Conservation (phyloP, 805 yeast species). For the Kodamaea hsintzibuensis region DNA sequence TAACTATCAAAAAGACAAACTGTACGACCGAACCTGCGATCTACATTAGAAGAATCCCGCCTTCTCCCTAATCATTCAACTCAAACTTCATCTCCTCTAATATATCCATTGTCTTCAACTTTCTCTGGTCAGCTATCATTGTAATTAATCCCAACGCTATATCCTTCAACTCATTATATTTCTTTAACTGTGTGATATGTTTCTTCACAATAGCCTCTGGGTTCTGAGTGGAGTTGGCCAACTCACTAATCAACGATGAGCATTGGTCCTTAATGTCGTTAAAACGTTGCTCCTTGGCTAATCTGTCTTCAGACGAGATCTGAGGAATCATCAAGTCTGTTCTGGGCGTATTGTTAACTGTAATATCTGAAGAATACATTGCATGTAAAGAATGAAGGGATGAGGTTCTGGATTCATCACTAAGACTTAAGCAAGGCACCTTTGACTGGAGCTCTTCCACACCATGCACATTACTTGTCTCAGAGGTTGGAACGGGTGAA, state of each 20-base stretch:
- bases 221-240: slow-evolving; percentile 29
- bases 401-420: background rate
- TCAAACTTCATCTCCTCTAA: slow-evolving; percentile 7
- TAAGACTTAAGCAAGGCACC: background rate
- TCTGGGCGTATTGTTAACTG: slow-evolving; percentile 11
- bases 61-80: background rate
- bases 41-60: background rate
- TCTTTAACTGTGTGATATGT: slow-evolving; percentile 54
- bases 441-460: slow-evolving; percentile 2
- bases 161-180: slow-evolving; percentile 66
- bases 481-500: background rate
- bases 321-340: slow-evolving; percentile 2
- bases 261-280: slow-evolving; percentile 37
- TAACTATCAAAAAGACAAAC: background rate
- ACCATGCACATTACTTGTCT: background rate
- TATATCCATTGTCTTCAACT: slow-evolving; percentile 47
- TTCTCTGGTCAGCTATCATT: slow-evolving; percentile 60
- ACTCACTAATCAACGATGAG: slow-evolving; percentile 30
- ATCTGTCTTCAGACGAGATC: background rate
- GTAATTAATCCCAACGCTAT: slow-evolving; percentile 56
- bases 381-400: background rate
- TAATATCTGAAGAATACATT: slow-evolving; percentile 1
- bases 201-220: slow-evolving; percentile 48
- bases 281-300: slow-evolving; percentile 18
- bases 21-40: background rate